Base-by-base conservation (phyloP, 2,329 filamentous ascomycete genomes). In the Aureobasidium mangrovei region DNA sequence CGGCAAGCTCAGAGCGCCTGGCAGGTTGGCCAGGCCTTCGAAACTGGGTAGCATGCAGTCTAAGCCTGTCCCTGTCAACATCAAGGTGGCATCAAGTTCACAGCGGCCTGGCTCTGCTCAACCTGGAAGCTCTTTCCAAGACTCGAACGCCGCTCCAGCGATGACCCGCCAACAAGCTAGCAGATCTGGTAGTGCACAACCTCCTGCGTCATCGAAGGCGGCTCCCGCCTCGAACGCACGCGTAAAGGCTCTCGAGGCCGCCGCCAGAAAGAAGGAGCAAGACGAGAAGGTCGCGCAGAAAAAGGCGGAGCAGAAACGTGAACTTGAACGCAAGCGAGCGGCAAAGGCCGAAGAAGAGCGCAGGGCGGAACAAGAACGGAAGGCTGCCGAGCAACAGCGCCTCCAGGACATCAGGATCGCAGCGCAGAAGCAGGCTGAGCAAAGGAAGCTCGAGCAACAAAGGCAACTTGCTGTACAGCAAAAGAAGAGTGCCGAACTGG, bases 211-310 rank as follows among this genome's bases (percentile, higher is more conserved):
- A 10, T 52, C 47, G 6, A 56, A 53, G 31, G 47, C 54, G 26
- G 41, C 32, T 12, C 45, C 57, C 24, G 36, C 42, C 18, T 56
- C 55, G 7, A 68, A 64, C 44, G 60, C 64, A 24, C 62, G 66
- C 7, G 62, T 69, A 10, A 63, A 62, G 65, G 85, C 86, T 2
- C 73, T 91, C 26, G 82, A 91, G 53, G 76, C 86, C 45, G 88
- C 85, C 2, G 86, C 88, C 38, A 85, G 83, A 64, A 91, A 90
- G 69, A 91, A 86, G 65, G 89, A 95, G 67, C 85, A 81, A 66
- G 90, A 95, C 62, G 88, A 94, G 65, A 82, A 83, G 45, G 87
- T 90, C 60, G 81, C 82, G 10, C 84, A 90, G 63, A 82, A 84
- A 47, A 91, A 88, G 64, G 83, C 84, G 7, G 87, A 94, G 24